Base-by-base conservation (phyloP, 179 eudicot genomes). In the Corrigiola litoralis region DNA sequence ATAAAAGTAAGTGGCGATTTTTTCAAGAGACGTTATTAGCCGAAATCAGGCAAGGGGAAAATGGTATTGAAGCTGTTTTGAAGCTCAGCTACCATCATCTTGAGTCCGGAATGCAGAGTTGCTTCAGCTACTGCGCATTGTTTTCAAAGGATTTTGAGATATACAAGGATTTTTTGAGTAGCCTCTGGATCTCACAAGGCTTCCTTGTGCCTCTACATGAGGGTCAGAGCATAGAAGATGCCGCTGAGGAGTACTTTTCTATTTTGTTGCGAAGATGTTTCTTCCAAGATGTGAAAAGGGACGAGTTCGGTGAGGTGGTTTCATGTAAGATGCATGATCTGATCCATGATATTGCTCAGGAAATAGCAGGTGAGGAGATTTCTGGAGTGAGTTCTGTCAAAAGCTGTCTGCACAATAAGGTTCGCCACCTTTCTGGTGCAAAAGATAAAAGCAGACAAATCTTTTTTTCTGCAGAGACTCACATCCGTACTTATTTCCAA, bases 11-110 rank as follows among this genome's bases (percentile, higher is more conserved):
- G 31, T 78, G 73, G 76, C 9, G 12, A 27, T 32, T 14, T 1
- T 33, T 66, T 53, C 53, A 52, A 60, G 29, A 54, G 6, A 34
- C 24, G 1, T 49, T 58, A 1, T 18, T 68, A 1, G 28, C 51
- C 11, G 14, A 29, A 27, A 25, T 66, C 23, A 45, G 28, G 7
- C 14, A 21, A 9, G n/a, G 10, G 5, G 27, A 56, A 2, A 46
- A 51, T 66, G 41, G 29, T 2, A 74, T 74, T 44, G n/a, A 61
- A 40, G 48, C 66, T 4, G 28, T 65, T 3, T 34, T 78, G 32
- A 63, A 63, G 57, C 53, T 78, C n/a, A 67, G 73, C 31, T 78
- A 78, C 28, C 31, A 75, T 71, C 28, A 67, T 21, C 40, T 73
- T 21, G 32, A 62, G 11, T n/a, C 44, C 1, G 27, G 42, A 3